A percentile compares a stretch with the other conserved stretches of the same genome.
phyloP scores from a whole-genome alignment of 345 rosid species.

The Rhodamnia rubescens region DNA sequence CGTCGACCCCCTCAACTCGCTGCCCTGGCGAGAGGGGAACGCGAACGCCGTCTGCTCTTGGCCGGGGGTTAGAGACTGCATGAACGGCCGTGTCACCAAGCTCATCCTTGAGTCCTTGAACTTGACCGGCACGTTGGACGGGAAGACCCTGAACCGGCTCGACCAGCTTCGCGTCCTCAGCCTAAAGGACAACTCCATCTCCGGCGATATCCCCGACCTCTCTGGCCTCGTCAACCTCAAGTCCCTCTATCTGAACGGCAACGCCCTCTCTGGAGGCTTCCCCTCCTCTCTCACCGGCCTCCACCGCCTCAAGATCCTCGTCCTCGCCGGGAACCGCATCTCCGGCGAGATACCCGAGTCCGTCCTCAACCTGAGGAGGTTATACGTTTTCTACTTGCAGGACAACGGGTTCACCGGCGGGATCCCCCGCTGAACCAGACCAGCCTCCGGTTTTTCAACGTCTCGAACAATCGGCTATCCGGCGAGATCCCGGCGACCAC shows the following conservation, averaged over 20 bases:
- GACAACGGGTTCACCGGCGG: slow-evolving; percentile 50
- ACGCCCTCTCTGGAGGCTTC: slow-evolving; percentile 67
- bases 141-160: slow-evolving; percentile 36
- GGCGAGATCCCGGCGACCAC: slow-evolving; percentile 67
- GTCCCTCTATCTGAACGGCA: slow-evolving; percentile 52
- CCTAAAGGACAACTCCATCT: slow-evolving; percentile 71
- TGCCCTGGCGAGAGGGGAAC: slow-evolving; percentile 42
- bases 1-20: slow-evolving; percentile 44
- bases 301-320: slow-evolving; percentile 66
- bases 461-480: slow-evolving; percentile 59
- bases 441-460: slow-evolving; percentile 72
- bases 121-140: slow-evolving; percentile 51
- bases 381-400: slow-evolving; percentile 49
- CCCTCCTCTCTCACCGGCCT: slow-evolving; percentile 53
- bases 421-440: slow-evolving; percentile 69
- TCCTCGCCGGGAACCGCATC: slow-evolving; percentile 42
- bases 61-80: slow-evolving; percentile 69
- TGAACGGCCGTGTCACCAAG: slow-evolving; percentile 67
- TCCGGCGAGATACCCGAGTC: slow-evolving; percentile 63
- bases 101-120: slow-evolving; percentile 67
- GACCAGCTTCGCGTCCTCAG: slow-evolving; percentile 89
- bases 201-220: slow-evolving; percentile 62
- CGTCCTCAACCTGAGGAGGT: slow-evolving; percentile 39
- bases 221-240: slow-evolving; percentile 72
- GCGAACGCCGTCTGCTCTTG: slow-evolving; percentile 45